Base-by-base conservation (phyloP, 139 green algal species). In the Dunaliella sp. region DNA sequence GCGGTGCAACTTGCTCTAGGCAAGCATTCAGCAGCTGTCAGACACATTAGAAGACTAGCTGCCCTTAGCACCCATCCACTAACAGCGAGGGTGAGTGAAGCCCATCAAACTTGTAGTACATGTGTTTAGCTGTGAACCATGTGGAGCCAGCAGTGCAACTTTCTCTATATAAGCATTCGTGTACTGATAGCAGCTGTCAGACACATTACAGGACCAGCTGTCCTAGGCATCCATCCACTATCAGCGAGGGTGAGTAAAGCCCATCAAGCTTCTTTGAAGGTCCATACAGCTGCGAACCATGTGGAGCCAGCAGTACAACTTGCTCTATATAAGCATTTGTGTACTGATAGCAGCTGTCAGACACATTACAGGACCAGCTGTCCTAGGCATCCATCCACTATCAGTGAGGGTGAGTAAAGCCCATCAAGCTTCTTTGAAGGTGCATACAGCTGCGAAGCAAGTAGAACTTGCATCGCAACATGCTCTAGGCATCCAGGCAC, bases 11-110 rank as follows among this genome's bases (percentile, higher is more conserved):
- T n/a, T n/a, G n/a, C n/a, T n/a, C n/a, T n/a, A n/a, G n/a, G n/a
- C n/a, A n/a, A n/a, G n/a, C n/a, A n/a, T n/a, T 86, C 86, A 91
- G 77, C 85, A 93, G 80, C 89, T 98, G 35, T 91, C 88, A 33
- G 92, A 97, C 34, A 89, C 77, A 72, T 87, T 93, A 2, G 94
- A 96, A 83, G 95, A 98, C 88, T 93, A 96, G 88, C 93, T 98
- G 1, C 93, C 88, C 1, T 87, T 98, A 24, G 95, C 95, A 22
- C 87, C 87, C 81, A 89, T 92, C 38, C 89, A 92, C 74, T 92
- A 88, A 81, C 83, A 87, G 83, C 83, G 28, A n/a, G 73, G 73
- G 48, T 65, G 48, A 65, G 48, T n/a, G n/a, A n/a, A n/a, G n/a
- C n/a, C n/a, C n/a, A n/a, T n/a, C n/a, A n/a, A n/a, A n/a, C n/a